Evolutionary conservation across 768 basidiomycete genomes (phyloP).

Genomic region (Pulveroboletus sp.): DNA sequence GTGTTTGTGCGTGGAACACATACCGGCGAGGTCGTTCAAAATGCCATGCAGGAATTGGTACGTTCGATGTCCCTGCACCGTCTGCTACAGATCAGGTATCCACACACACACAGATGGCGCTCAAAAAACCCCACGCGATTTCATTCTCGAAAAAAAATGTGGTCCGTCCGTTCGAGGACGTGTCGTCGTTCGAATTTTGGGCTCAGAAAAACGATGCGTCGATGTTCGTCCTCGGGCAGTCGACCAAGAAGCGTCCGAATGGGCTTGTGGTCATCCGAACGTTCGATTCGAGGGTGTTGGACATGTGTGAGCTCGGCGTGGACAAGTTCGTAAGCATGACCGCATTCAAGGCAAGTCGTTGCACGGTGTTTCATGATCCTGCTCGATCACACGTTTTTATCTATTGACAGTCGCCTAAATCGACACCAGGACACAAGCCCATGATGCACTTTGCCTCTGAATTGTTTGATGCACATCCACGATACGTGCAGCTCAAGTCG

Average conservation of each 20-base stretch:
- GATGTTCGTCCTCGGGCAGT: constrained; percentile 85
- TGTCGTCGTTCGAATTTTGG: constrained; percentile 87
- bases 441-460: constrained; percentile 95
- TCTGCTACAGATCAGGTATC: not conserved
- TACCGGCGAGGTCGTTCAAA: constrained; percentile 73
- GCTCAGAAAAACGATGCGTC: constrained; percentile 89
- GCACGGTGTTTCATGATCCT: not conserved
- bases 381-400: not conserved
- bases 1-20: constrained; percentile 90
- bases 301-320: constrained; percentile 94
- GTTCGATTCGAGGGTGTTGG: constrained; percentile 81
- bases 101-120: constrained; percentile 61
- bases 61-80: constrained; percentile 24
- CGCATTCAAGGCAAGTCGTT: constrained; percentile 66
- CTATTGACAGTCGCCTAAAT: constrained; percentile 61
- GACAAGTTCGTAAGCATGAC: constrained; percentile 75
- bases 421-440: constrained; percentile 84
- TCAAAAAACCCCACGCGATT: constrained; percentile 88
- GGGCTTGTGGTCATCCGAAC: constrained; percentile 80
- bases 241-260: constrained; percentile 91
- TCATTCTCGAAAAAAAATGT: constrained; percentile 92
- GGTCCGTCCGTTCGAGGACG: constrained; percentile 86
- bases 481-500: constrained; percentile 88
- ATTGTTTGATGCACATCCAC: constrained; percentile 91
- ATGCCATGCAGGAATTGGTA: constrained; percentile 87